Conservation (phyloP, 306 rosid genomes). For the Senna tora region DNA sequence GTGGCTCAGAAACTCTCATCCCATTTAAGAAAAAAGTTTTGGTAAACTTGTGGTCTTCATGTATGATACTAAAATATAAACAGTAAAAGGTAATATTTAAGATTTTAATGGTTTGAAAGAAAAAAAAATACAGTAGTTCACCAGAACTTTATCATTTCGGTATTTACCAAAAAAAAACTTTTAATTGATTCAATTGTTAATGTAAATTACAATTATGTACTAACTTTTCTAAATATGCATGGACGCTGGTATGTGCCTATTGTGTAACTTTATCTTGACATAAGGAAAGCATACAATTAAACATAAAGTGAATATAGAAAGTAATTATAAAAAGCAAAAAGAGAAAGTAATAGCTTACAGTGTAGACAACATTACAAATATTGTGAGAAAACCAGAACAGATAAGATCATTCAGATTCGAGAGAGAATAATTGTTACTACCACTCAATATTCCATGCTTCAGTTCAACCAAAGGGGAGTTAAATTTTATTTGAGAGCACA, state of each 20-base stretch:
- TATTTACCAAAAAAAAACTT: too few species aligned
- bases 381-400: not conserved
- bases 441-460: not conserved
- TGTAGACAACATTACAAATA: not conserved
- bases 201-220: not conserved
- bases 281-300: not conserved
- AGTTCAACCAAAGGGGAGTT: not conserved
- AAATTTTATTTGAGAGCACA: not conserved
- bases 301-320: not conserved
- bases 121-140: too few species aligned
- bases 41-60: not conserved
- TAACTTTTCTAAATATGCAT: not conserved
- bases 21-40: not conserved
- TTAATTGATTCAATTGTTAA: not conserved
- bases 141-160: too few species aligned
- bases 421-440: not conserved
- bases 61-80: too few species aligned
- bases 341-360: not conserved
- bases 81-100: too few species aligned
- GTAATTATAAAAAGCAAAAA: too few species aligned
- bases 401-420: not conserved
- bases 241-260: not conserved
- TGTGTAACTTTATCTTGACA: not conserved
- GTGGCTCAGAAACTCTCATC: constrained; percentile 37
- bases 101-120: too few species aligned